Evolutionary conservation across 2,329 filamentous ascomycete species (phyloP).

Genomic region (Ophiostoma perfectum): DNA sequence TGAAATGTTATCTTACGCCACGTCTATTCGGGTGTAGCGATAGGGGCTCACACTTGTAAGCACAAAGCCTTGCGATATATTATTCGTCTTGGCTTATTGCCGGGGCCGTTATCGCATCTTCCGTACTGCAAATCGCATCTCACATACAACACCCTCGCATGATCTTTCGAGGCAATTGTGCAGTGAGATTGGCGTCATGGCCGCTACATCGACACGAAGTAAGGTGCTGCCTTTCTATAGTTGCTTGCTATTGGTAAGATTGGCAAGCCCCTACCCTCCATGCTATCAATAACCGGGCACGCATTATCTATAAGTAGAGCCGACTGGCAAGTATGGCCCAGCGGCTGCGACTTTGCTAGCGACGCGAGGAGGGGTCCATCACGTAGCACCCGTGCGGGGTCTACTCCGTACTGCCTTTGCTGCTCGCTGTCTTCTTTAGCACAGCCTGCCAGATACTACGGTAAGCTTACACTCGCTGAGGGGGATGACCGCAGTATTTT

Average conservation of each 20-base stretch:
- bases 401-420: neutral
- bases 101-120: neutral
- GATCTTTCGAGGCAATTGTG: neutral
- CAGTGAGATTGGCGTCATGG: neutral
- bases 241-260: neutral
- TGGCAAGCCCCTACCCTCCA: no score
- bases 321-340: no score
- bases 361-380: no score
- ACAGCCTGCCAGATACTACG: neutral
- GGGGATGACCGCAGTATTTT: neutral
- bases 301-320: no score
- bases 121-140: neutral
- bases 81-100: no score
- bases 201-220: neutral
- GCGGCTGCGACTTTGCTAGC: no score
- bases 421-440: neutral
- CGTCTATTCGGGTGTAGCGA: no score
- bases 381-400: neutral
- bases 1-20: no score
- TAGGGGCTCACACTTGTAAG: no score
- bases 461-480: constrained; percentile 5
- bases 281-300: no score
- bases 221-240: neutral
- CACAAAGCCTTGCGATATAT: no score
- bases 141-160: neutral